Evolutionary conservation across 2,329 filamentous ascomycete genomes (phyloP).

Genomic region (Paraphaeosphaeria minitans): DNA sequence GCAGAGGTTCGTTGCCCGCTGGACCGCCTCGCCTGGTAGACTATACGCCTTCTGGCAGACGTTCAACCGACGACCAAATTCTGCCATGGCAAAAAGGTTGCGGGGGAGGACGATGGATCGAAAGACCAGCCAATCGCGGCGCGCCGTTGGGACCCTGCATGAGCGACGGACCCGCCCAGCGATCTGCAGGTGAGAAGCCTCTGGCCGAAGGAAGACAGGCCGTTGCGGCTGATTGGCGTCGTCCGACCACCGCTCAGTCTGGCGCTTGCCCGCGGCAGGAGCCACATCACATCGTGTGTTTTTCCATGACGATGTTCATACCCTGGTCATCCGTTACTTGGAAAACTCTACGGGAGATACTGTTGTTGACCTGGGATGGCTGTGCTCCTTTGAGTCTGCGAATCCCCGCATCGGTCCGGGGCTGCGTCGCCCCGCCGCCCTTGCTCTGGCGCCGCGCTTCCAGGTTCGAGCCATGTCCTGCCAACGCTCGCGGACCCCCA

Average conservation of each 20-base stretch:
- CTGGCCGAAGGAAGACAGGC: slow-evolving; percentile 8
- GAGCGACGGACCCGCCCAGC: not conserved
- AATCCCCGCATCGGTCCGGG: not conserved
- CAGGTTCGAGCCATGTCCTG: not conserved
- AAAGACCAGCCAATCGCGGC: not conserved
- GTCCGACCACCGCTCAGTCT: not conserved
- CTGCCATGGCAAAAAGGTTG: not conserved
- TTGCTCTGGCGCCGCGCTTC: not conserved
- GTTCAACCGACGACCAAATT: not conserved
- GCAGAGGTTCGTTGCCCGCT: not conserved
- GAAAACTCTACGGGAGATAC: too few species aligned
- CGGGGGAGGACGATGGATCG: not conserved
- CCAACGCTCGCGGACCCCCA: not conserved
- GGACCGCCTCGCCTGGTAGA: not conserved
- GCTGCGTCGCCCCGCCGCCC: not conserved
- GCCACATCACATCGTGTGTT: not conserved
- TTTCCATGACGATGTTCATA: not conserved
- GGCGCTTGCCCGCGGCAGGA: not conserved
- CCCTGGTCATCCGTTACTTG: too few species aligned
- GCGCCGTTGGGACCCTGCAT: slow-evolving; percentile 2
- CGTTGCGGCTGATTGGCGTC: slow-evolving; percentile 16
- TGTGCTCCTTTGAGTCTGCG: not conserved
- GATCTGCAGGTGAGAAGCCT: slow-evolving; percentile 13
- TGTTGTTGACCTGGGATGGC: not conserved
- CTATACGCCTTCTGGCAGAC: not conserved